Evolutionary conservation across 192 early-diverging fungal genomes (phyloP).

Genomic region (Anaeromyces robustus): DNA sequence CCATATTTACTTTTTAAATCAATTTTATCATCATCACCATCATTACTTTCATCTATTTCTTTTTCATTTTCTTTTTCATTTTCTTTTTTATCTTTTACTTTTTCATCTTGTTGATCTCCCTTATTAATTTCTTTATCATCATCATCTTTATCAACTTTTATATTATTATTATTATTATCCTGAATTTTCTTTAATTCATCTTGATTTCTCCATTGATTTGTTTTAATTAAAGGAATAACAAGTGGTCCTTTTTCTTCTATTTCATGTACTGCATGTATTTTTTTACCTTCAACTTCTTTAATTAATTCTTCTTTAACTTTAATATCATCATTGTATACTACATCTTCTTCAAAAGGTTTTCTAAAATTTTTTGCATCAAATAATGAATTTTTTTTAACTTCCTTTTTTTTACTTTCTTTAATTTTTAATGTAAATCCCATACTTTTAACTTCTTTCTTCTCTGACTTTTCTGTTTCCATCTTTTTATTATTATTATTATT

Average conservation of each 20-base stretch:
- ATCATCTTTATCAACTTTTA: not conserved
- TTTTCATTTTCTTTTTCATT: not conserved
- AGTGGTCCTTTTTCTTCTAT: constrained; percentile 8
- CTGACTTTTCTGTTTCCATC: not conserved
- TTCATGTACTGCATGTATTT: not conserved
- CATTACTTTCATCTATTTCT: not conserved
- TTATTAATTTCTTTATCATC: not conserved
- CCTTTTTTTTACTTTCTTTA: not conserved
- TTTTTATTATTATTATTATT: no score
- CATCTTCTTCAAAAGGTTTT: not conserved
- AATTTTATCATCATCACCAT: constrained; percentile 6
- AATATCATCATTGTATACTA: not conserved
- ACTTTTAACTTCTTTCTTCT: not conserved
- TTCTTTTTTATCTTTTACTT: not conserved
- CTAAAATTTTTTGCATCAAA: not conserved
- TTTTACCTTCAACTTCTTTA: not conserved
- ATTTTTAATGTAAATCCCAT: not conserved
- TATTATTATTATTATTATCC: no score
- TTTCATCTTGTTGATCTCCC: no score
- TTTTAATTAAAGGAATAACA: constrained; percentile 18
- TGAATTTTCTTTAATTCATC: not conserved
- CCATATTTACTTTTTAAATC: constrained; percentile 9
- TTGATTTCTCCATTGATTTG: constrained; percentile 14
- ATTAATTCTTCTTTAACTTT: not conserved
- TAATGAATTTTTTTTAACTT: not conserved